phyloP scores from a whole-genome alignment of 345 rosid species.

The Lumnitzera racemosa region DNA sequence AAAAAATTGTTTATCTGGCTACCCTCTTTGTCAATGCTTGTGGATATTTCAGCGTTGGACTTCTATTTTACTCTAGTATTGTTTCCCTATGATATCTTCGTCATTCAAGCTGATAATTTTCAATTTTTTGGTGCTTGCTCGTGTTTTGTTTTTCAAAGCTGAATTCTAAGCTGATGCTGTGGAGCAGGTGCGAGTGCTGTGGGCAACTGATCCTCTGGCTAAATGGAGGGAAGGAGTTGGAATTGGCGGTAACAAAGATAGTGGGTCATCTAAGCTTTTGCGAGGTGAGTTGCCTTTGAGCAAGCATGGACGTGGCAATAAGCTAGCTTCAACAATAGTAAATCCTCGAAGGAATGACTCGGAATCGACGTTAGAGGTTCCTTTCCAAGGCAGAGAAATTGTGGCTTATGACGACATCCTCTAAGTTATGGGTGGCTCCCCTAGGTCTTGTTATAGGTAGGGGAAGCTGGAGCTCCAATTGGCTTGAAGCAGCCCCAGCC shows the following conservation, averaged over 20 bases:
- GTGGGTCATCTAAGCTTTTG: slow-evolving; percentile 43
- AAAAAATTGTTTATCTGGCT: too few species aligned
- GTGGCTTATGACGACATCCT: slow-evolving; percentile 79
- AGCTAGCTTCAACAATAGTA: slow-evolving; percentile 68
- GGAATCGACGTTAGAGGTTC: slow-evolving; percentile 21
- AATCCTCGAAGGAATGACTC: slow-evolving; percentile 29
- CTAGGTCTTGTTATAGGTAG: neutral
- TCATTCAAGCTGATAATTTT: neutral
- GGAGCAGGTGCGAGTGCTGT: slow-evolving; percentile 57
- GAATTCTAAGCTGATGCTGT: slow-evolving; percentile 2
- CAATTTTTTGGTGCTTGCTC: neutral
- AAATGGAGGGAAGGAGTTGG: slow-evolving; percentile 68
- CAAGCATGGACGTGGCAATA: slow-evolving; percentile 63
- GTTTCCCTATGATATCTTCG: neutral
- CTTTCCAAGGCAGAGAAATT: slow-evolving; percentile 54
- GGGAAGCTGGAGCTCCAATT: too few species aligned
- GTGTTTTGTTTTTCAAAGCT: neutral
- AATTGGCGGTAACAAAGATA: slow-evolving; percentile 21
- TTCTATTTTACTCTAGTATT: neutral
- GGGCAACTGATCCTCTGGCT: slow-evolving; percentile 77
- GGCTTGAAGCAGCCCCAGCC: neutral
- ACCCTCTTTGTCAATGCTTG: neutral
- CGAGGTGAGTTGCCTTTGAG: slow-evolving; percentile 64
- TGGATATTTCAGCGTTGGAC: neutral
- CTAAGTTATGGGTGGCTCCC: slow-evolving; percentile 10